Evolutionary conservation across 306 rosid genomes (phyloP).

Genomic region (Casuarina glauca): DNA sequence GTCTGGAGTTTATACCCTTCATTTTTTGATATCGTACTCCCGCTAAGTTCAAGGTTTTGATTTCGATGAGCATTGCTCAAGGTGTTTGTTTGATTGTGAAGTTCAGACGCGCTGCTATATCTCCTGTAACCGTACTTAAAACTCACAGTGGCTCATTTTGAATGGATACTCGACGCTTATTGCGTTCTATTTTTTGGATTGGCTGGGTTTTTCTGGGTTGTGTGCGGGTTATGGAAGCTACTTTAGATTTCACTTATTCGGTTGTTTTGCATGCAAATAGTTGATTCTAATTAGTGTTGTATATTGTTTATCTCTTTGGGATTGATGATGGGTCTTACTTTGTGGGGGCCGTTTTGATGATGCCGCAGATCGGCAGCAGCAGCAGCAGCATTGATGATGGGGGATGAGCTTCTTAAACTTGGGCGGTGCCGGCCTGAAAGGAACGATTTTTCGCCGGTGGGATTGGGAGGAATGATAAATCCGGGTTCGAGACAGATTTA

Average conservation of each 20-base stretch:
- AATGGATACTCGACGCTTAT: neutral
- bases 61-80: neutral
- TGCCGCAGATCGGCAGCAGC: conserved; percentile 43
- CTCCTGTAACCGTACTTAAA: too few species aligned
- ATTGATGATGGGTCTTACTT: conserved; percentile 4
- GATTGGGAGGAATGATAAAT: conserved; percentile 62
- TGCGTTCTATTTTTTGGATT: neutral
- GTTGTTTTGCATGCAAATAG: neutral
- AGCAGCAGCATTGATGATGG: conserved; percentile 61
- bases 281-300: neutral
- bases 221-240: neutral
- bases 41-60: neutral
- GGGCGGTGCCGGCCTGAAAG: conserved; percentile 68
- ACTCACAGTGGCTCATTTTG: neutral
- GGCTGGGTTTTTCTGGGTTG: neutral
- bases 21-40: neutral
- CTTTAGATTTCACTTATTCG: neutral
- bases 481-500: conserved; percentile 94
- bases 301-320: neutral
- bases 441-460: conserved; percentile 62
- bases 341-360: conserved; percentile 11
- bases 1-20: neutral
- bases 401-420: conserved; percentile 68
- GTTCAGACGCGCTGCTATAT: neutral
- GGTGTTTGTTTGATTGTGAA: neutral